phyloP scores from a whole-genome alignment of 495 filamentous ascomycete genomes.

The Glonium stellatum region DNA sequence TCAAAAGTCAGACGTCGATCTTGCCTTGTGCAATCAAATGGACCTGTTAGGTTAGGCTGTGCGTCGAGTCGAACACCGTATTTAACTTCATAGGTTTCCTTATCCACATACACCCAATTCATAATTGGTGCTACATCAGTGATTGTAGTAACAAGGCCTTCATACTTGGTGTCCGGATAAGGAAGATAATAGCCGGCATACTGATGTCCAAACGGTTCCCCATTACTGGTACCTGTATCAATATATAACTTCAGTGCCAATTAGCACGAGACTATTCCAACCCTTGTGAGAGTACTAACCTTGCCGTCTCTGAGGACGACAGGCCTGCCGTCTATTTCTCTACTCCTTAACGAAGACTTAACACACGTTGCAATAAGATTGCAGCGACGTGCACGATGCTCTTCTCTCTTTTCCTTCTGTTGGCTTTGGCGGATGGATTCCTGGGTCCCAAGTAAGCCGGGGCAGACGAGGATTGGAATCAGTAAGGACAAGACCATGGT shows the following conservation, averaged over 20 bases:
- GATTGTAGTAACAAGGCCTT: slow-evolving; percentile 44
- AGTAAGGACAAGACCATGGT: slow-evolving; percentile 32
- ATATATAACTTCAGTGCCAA: slow-evolving; percentile 26
- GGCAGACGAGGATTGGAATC: slow-evolving; percentile 24
- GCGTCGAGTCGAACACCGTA: slow-evolving; percentile 45
- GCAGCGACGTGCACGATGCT: slow-evolving; percentile 32
- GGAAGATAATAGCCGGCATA: slow-evolving; percentile 50
- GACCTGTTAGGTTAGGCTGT: slow-evolving; percentile 45
- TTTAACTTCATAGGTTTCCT: slow-evolving; percentile 48
- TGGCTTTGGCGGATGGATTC: slow-evolving; percentile 35
- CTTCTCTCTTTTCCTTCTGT: slow-evolving; percentile 30
- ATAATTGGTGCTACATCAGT: slow-evolving; percentile 56
- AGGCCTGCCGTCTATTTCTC: slow-evolving; percentile 29
- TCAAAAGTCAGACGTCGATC: slow-evolving; percentile 50
- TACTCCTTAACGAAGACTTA: slow-evolving; percentile 21
- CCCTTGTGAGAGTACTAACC: slow-evolving; percentile 7
- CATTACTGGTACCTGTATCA: slow-evolving; percentile 25
- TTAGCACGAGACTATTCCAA: background rate
- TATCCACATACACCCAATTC: slow-evolving; percentile 59
- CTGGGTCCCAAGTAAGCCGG: slow-evolving; percentile 32
- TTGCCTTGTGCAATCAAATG: slow-evolving; percentile 51
- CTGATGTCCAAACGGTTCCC: slow-evolving; percentile 22
- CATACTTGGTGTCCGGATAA: slow-evolving; percentile 46
- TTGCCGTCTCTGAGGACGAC: slow-evolving; percentile 31
- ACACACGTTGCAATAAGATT: slow-evolving; percentile 31